Percentiles rank a stretch among this genome's conserved stretches.
phyloP scores from a whole-genome alignment of 73 alveolate species.

The Paramecium biaurelia region DNA sequence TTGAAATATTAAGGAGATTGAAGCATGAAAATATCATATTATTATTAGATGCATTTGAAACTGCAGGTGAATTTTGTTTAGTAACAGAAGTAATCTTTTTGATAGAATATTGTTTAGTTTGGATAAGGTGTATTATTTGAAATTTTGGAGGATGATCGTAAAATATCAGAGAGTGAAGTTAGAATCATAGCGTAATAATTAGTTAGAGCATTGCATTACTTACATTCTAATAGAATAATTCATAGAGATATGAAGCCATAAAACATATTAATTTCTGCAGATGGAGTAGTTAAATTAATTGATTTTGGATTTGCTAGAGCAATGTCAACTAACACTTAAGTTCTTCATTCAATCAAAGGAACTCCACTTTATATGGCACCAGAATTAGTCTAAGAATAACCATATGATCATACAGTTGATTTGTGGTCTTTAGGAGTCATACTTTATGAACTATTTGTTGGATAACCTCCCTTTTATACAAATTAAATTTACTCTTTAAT shows the following conservation, averaged over 20 bases:
- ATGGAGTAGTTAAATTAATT: slow-evolving; percentile 97
- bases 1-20: slow-evolving; percentile 94
- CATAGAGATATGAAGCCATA: slow-evolving; percentile 99
- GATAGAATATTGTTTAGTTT: slow-evolving; percentile 68
- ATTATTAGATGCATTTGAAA: slow-evolving; percentile 98
- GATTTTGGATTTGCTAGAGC: slow-evolving; percentile 99
- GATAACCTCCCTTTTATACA: slow-evolving; percentile 99
- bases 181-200: slow-evolving; percentile 97
- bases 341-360: slow-evolving; percentile 98
- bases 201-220: slow-evolving; percentile 94
- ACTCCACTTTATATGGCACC: slow-evolving; percentile 99
- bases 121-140: slow-evolving; percentile 99
- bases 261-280: slow-evolving; percentile 97
- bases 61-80: slow-evolving; percentile 97
- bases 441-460: slow-evolving; percentile 98
- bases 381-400: slow-evolving; percentile 97
- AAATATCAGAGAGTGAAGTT: slow-evolving; percentile 98
- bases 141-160: slow-evolving; percentile 98
- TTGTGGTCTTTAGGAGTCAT: slow-evolving; percentile 99
- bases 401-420: slow-evolving; percentile 98
- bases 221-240: slow-evolving; percentile 90
- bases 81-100: slow-evolving; percentile 84
- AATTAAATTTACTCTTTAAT: slow-evolving; percentile 93
- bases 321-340: slow-evolving; percentile 95
- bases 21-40: slow-evolving; percentile 98